phyloP scores from a whole-genome alignment of 1,139 yeast species.

The Dujonia santamariae region DNA sequence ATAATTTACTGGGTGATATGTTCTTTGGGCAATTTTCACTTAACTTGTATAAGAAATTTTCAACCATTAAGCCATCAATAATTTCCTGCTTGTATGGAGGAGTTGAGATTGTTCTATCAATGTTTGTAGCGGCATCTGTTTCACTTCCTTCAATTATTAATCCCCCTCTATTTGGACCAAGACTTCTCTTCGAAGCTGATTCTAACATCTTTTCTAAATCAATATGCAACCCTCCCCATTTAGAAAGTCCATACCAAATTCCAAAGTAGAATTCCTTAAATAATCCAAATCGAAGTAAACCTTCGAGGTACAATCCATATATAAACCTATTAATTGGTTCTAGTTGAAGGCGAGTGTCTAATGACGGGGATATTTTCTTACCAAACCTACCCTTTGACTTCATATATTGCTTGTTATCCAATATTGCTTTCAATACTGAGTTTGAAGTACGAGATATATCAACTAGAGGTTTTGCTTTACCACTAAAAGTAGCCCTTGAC shows the following conservation, averaged over 20 bases:
- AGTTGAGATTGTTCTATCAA: not conserved
- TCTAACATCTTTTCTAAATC: conserved; percentile 11
- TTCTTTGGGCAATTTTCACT: conserved; percentile 20
- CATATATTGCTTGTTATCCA: conserved; percentile 15
- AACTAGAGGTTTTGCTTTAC: conserved; percentile 25
- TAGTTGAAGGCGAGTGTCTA: not conserved
- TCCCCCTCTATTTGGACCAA: conserved; percentile 7
- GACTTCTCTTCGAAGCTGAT: conserved; percentile 3
- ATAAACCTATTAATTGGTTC: conserved; percentile 27
- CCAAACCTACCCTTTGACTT: conserved; percentile 23
- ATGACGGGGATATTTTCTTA: conserved; percentile 12
- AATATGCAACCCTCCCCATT: conserved; percentile 33
- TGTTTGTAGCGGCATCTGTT: conserved; percentile 6
- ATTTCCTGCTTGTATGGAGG: conserved; percentile 9
- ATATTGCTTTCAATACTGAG: conserved; percentile 17
- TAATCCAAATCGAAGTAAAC: conserved; percentile 30
- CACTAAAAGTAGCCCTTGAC: conserved; percentile 21
- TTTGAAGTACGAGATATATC: conserved; percentile 28
- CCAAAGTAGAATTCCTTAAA: conserved; percentile 27
- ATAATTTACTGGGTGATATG: conserved; percentile 18
- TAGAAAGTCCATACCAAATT: conserved; percentile 28
- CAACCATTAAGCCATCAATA: conserved; percentile 26
- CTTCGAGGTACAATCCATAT: conserved; percentile 29
- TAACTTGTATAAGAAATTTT: conserved; percentile 33
- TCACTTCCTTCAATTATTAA: conserved; percentile 4